phyloP scores from a whole-genome alignment of 1,139 yeast genomes.

The Geotrichum carabidarum region DNA sequence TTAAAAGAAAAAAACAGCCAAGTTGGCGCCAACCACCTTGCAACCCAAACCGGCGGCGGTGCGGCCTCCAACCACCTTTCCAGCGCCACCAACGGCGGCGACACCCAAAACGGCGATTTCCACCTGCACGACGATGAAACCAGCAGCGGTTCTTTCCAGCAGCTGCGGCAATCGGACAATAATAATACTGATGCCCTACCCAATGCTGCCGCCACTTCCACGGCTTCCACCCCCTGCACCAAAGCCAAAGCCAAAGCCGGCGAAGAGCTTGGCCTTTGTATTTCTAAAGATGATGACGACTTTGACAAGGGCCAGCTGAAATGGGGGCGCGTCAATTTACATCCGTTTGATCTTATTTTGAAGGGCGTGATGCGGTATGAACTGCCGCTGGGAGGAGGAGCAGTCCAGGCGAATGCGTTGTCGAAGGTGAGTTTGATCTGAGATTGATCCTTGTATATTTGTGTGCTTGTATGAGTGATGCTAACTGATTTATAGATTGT shows the following conservation, averaged over 20 bases:
- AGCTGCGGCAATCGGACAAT: too few relatives aligned
- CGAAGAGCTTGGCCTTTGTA: neutral
- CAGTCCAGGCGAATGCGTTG: neutral
- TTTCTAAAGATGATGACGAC: constrained; percentile 12
- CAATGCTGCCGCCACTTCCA: too few relatives aligned
- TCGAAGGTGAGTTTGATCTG: constrained; percentile 2
- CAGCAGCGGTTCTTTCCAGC: too few relatives aligned
- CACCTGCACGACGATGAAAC: neutral
- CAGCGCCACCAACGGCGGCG: neutral
- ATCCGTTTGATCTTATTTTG: constrained; percentile 80
- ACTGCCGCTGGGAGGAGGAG: constrained; percentile 32
- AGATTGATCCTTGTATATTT: neutral
- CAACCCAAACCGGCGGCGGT: too few relatives aligned
- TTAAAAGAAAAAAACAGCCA: neutral
- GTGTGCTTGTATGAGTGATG: neutral
- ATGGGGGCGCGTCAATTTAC: constrained; percentile 71
- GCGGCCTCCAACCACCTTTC: too few relatives aligned
- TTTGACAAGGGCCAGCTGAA: constrained; percentile 43
- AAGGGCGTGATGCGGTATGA: constrained; percentile 76
- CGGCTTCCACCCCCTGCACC: too few relatives aligned
- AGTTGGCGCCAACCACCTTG: too few relatives aligned
- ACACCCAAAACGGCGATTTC: neutral
- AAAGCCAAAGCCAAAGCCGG: too few relatives aligned
- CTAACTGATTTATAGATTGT: constrained; percentile 1
- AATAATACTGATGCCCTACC: too few relatives aligned